Evolutionary conservation across 495 filamentous ascomycete genomes (phyloP), one percentile per base, ranked within the genome.

Genomic region (Glarea lozoyensis): DNA sequence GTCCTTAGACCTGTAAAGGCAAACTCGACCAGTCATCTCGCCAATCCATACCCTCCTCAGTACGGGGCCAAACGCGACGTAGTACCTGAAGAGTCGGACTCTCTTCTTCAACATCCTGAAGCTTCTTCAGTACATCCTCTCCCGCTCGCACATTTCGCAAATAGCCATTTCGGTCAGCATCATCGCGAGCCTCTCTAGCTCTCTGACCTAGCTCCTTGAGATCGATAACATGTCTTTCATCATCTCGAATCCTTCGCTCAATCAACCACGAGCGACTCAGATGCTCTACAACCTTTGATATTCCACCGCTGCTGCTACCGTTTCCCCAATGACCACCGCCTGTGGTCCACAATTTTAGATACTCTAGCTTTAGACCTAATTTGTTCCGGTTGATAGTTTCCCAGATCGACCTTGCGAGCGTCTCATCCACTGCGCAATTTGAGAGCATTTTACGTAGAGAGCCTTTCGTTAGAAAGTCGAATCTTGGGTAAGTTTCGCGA

Each of bases 321-420:
- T 29, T n/a, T 7, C 25, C 25, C 7, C 7, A 29, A n/a, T 29
- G 25, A n/a, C 25, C 25, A n/a, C 25, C 25, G 25, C 25, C 25
- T 7, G 7, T 7, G 25, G 25, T 29, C 25, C 25, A 29, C 25
- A 29, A 7, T 29, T 29, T 29, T 7, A 29, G 25, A 29, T 7
- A 13, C 17, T 37, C 35, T 37, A 37, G 17, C 17, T 20, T 37
- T 20, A 18, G 35, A 19, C 35, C 35, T 37, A 19, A 13, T 19
- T 37, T 37, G n/a, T 37, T 37, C 35, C 22, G 35, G 17, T 19
- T 18, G 17, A 37, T 37, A 5, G 35, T 37, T 19, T 37, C n/a
- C 35, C 35, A 37, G 22, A 37, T 37, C 35, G 35, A 37, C 22
- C 35, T 13, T 18, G 35, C 35, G 15, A 37, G 17, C 22, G 35